Evolutionary conservation across 768 basidiomycete genomes (phyloP).

Genomic region (Gyrodon lividus): DNA sequence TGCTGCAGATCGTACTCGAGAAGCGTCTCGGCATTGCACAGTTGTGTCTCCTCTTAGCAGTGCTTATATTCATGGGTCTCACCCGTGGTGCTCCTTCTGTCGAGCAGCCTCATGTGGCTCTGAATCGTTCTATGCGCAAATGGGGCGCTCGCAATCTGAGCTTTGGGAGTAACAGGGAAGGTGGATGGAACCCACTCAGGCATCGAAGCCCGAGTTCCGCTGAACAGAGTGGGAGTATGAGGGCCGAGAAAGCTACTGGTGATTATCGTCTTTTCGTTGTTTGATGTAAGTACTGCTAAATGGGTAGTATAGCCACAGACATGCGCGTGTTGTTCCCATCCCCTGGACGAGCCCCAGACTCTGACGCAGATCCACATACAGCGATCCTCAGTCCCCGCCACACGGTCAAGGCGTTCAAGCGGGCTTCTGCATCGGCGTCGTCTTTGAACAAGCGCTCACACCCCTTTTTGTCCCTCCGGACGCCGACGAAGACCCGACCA

Average conservation of each 20-base stretch:
- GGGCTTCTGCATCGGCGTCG: not conserved
- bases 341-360: not conserved
- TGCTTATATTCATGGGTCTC: constrained; percentile 83
- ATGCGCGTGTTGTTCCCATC: not conserved
- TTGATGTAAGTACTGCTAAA: not conserved
- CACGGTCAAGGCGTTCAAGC: not conserved
- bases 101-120: constrained; percentile 21
- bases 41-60: constrained; percentile 75
- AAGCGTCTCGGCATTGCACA: constrained; percentile 90
- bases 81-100: constrained; percentile 61
- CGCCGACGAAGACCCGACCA: constrained; percentile 21
- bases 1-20: constrained; percentile 71
- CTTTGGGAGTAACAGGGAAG: constrained; percentile 52
- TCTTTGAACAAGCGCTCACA: constrained; percentile 5
- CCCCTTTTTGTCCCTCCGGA: constrained; percentile 12
- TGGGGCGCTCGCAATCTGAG: constrained; percentile 59
- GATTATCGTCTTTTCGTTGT: not conserved
- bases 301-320: not conserved
- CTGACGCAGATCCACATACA: not conserved
- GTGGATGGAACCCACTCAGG: constrained; percentile 19
- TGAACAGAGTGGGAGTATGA: constrained; percentile 11
- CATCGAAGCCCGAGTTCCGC: constrained; percentile 34
- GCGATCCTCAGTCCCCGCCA: not conserved
- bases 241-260: constrained; percentile 15
- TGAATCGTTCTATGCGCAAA: constrained; percentile 39